Conservation (phyloP, 2,329 filamentous ascomycete species). For the Pseudogymnoascus sp. region DNA sequence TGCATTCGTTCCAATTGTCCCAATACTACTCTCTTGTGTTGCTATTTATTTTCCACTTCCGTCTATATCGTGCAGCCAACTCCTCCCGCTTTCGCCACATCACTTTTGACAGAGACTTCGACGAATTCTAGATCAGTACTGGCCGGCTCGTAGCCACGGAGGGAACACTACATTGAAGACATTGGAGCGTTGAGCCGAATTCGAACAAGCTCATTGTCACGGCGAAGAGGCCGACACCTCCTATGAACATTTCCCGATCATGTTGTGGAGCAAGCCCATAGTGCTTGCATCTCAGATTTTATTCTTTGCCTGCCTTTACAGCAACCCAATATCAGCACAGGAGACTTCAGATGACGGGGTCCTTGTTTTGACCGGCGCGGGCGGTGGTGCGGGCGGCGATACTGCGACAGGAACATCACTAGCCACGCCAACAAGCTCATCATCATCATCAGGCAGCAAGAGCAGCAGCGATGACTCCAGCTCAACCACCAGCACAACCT, state of each 20-base stretch:
- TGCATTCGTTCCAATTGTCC: background rate
- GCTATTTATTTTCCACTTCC: background rate
- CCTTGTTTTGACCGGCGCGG: background rate
- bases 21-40: background rate
- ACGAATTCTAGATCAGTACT: background rate
- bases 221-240: background rate
- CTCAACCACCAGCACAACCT: slow-evolving; percentile 29
- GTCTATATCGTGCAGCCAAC: background rate
- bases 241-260: background rate
- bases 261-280: background rate
- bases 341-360: background rate
- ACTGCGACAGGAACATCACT: background rate
- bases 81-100: background rate
- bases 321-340: background rate
- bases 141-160: background rate
- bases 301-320: background rate
- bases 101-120: background rate
- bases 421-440: background rate
- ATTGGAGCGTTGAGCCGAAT: background rate
- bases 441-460: slow-evolving; percentile 11
- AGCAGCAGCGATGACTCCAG: slow-evolving; percentile 20
- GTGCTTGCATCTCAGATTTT: background rate
- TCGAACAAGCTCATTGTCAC: background rate
- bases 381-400: background rate
- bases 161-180: background rate